phyloP scores from a whole-genome alignment of 169 alveolate genomes.

The Cystoisospora suis region DNA sequence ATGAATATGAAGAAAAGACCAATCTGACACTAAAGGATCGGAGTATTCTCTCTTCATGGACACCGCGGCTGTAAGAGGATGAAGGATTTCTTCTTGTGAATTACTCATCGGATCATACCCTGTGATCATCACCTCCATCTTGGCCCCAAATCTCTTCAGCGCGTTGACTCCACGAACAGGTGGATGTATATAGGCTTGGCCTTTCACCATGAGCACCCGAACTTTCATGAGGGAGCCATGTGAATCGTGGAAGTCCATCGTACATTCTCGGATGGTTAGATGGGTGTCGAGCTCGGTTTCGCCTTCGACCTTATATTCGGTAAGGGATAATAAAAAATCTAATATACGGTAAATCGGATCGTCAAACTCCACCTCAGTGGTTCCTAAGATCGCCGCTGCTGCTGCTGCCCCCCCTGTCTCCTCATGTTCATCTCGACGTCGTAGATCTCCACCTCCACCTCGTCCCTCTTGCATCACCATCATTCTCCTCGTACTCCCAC shows the following conservation, averaged over 20 bases:
- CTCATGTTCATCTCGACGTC: no score
- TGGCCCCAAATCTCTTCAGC: conserved; percentile 43
- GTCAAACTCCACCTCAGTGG: conserved; percentile 37
- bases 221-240: conserved; percentile 60
- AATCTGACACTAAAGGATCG: conserved; percentile 30
- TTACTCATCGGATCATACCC: conserved; percentile 66
- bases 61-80: conserved; percentile 54
- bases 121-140: conserved; percentile 56
- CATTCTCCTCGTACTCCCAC: no score
- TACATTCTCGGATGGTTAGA: conserved; percentile 27
- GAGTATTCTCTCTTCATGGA: conserved; percentile 53
- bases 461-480: no score
- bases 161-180: conserved; percentile 44
- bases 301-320: conserved; percentile 41
- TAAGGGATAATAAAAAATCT: conserved; percentile 35
- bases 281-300: conserved; percentile 52
- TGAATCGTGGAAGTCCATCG: conserved; percentile 58
- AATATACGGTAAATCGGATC: conserved; percentile 38
- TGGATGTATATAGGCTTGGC: conserved; percentile 56
- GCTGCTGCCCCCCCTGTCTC: not conserved
- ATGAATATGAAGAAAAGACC: conserved; percentile 50
- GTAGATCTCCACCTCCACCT: no score
- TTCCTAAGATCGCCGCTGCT: conserved; percentile 29
- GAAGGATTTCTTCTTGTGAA: conserved; percentile 59
- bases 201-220: conserved; percentile 46